Evolutionary conservation across 306 rosid species (phyloP), one percentile per base, ranked within the genome.

Genomic region (Ziziphus jujuba): DNA sequence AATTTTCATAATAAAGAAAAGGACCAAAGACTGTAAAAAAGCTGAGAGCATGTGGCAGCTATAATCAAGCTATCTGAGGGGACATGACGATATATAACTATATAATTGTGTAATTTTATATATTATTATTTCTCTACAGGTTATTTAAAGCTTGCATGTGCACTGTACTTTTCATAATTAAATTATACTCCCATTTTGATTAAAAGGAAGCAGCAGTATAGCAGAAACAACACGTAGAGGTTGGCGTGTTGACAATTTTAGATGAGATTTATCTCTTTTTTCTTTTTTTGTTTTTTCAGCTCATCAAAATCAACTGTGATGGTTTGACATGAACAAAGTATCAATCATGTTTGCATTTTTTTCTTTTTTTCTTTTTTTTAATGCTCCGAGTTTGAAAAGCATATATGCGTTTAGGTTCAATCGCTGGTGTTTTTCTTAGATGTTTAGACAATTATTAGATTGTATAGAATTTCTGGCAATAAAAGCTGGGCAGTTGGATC

Each of bases 21-120:
- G 51, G 16, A 65, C 21, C 71, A 63, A 62, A 50, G 38, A 40
- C 56, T 75, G 69, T 66, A 55, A 64, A 72, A 74, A 75, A 63
- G 73, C 24, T 70, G 55, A 61, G 72, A 44, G 81, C 87, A 82
- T 81, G 81, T 85, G 81, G 84, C 67, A 73, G 75, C 77, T 73
- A 61, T 71, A 61, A 65, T 72, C 64, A 71, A 71, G 77, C 82
- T 50, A 38, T 36, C 59, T 36, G 57, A 67, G 69, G 74, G 61
- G 76, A 67, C 76, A 77, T 63, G 77, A 72, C 73, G 56, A 72
- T 73, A 58, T 28, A 28, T 28, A 28, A 28, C 33, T 28, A 28
- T 28, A 28, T 28, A 28, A 28, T 28, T 28, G 4, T 28, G n/a
- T n/a, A n/a, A n/a, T n/a, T n/a, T n/a, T n/a, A n/a, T n/a, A n/a